These are phyloP conservation scores for Dryadomyces quercivorus DNA, from an alignment of 2,329 filamentous ascomycete species.

Conservation along the genomic window DNA sequence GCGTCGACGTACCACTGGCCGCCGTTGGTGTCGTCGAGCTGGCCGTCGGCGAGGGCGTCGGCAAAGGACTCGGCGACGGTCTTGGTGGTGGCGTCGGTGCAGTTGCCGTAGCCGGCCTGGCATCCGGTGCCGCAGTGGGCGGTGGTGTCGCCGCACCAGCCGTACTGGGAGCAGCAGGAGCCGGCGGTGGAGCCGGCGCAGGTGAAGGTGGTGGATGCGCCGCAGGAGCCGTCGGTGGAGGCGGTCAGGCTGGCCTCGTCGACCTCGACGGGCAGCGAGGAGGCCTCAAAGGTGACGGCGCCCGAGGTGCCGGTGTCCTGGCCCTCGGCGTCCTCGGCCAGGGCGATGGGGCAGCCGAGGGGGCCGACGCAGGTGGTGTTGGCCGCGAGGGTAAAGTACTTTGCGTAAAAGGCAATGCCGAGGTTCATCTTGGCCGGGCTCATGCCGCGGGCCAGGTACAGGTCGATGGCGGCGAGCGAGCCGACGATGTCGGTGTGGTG, in stretches of 20 bases:
- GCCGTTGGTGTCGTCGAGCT: conserved; percentile 33
- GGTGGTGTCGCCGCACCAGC: conserved; percentile 6
- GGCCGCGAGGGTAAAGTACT: conserved; percentile 44
- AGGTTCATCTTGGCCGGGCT: conserved; percentile 42
- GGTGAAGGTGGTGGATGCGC: conserved; percentile 3
- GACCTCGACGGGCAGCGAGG: conserved; percentile 15
- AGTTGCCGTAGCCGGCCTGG: conserved; percentile 7
- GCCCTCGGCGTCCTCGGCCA: conserved; percentile 45
- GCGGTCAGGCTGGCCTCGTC: conserved; percentile 9
- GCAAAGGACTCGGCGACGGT: conserved; percentile 22
- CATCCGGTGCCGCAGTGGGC: conserved; percentile 9
- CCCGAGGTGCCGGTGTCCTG: conserved; percentile 19
- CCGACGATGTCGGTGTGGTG: conserved; percentile 53
- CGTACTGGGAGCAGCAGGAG: conserved; percentile 9
- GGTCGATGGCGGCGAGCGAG: conserved; percentile 41
- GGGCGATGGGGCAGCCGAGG: conserved; percentile 40
- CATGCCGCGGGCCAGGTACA: conserved; percentile 45
- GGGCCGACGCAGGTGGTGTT: conserved; percentile 27
- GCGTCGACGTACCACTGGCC: conserved; percentile 44
- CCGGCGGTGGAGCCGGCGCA: conserved; percentile 3
- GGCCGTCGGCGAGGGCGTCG: conserved; percentile 26
- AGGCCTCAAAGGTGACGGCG: conserved; percentile 27
- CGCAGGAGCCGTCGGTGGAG: conserved; percentile 8
- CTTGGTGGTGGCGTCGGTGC: conserved; percentile 1
- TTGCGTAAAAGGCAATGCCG: conserved; percentile 55